Conservation (phyloP, 768 basidiomycete species). For the Rubroboletus satanas region DNA sequence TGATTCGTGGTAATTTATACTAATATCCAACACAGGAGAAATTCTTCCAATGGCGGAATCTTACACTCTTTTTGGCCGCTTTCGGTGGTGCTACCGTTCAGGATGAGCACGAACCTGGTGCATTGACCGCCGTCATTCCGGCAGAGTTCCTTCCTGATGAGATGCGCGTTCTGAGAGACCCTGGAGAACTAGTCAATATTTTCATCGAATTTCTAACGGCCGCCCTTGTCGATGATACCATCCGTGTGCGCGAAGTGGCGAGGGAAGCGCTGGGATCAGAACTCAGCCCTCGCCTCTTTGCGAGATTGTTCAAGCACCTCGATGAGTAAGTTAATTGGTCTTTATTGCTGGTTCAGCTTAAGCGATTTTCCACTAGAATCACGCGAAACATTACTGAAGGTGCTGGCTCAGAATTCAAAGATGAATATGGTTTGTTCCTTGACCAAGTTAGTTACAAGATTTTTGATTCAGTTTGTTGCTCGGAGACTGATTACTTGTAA, state of each 20-base stretch:
- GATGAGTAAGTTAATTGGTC: slow-evolving; percentile 54
- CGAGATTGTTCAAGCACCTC: slow-evolving; percentile 63
- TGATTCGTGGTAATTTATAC: background rate
- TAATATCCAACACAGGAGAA: slow-evolving; percentile 49
- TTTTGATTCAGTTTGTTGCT: background rate
- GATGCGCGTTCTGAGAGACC: slow-evolving; percentile 60
- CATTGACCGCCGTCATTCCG: slow-evolving; percentile 53
- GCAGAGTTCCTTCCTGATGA: slow-evolving; percentile 62
- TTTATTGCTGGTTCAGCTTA: background rate
- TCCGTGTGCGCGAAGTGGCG: slow-evolving; percentile 71
- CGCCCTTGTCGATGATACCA: slow-evolving; percentile 58
- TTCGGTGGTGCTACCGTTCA: slow-evolving; percentile 63
- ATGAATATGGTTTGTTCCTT: slow-evolving; percentile 48
- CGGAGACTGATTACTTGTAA: slow-evolving; percentile 16
- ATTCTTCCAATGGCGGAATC: slow-evolving; percentile 80
- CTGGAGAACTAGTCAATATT: slow-evolving; percentile 52
- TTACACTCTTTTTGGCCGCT: slow-evolving; percentile 72
- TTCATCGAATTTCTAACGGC: slow-evolving; percentile 71
- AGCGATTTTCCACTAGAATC: slow-evolving; percentile 35
- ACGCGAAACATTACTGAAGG: slow-evolving; percentile 49
- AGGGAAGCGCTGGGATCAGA: slow-evolving; percentile 80
- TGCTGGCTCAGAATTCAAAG: slow-evolving; percentile 39
- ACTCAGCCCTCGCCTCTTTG: slow-evolving; percentile 65
- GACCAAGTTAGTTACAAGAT: slow-evolving; percentile 56
- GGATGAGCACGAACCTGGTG: slow-evolving; percentile 48